Evolutionary conservation across 352 stramenopile species (phyloP), one percentile per base, ranked within the genome.

Genomic region (Plasmopara halstedii): DNA sequence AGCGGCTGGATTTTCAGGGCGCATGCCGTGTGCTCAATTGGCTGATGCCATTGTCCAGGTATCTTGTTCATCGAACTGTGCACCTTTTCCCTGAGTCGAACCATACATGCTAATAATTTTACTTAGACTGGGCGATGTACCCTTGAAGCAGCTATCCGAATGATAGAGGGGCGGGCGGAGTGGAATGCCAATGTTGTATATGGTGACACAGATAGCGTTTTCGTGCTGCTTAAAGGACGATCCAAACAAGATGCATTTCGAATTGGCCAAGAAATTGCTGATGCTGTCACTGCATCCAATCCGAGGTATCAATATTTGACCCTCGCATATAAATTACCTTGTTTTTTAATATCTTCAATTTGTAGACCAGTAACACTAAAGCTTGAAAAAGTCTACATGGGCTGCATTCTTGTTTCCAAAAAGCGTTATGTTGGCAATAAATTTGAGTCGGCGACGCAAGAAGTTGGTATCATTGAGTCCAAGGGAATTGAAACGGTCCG

Each of bases 131-230:
- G 83, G 8, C 62, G 95, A 41, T 84, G 77, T 38, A 98, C 94
- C 4, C 72, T 99, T 20, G 89, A 97, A 73, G 85, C 83, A 50
- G 88, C 95, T 39, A 95, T 99, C 26, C 64, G 83, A 29, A 42
- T 97, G 27, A 95, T 98, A 2, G 96, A 97, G 47, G 57, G 50
- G 9, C 71, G 83, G 46, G 53, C 67, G 17, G 70, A 82, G 33
- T 95, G 83, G 86, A 83, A 90, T 48, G 87, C 83, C n/a, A 72
- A 62, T 18, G 94, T 98, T 20, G 90, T 97, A 5, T 98, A 98
- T 54, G 96, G 95, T 8, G 96, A 99, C 62, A 99, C 97, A 4
- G 97, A 99, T 64, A 99, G 94, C 43, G 62, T 99, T 5, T 99
- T 99, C 72, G 84, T 99, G 32, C 77, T 97, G 46, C 68, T 99